phyloP scores from a whole-genome alignment of 1,284 basidiomycete species.

The Calocybe gambosa region DNA sequence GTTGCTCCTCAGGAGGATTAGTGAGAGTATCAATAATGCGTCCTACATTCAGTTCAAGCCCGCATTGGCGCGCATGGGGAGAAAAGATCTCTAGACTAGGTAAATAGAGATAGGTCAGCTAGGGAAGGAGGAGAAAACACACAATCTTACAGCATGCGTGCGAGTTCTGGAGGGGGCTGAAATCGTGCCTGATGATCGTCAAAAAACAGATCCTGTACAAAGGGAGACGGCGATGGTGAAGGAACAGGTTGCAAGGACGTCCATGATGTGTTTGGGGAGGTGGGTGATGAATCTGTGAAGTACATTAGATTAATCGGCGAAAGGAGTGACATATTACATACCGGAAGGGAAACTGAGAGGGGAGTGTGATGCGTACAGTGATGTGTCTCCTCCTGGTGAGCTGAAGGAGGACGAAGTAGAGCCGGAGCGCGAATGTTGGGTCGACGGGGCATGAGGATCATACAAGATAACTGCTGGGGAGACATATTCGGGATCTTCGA shows the following conservation, averaged over 20 bases:
- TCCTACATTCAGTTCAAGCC: conserved; percentile 60
- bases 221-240: conserved; percentile 42
- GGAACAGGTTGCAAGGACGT: conserved; percentile 22
- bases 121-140: conserved; percentile 8
- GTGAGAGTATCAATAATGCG: conserved; percentile 54
- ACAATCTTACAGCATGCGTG: conserved; percentile 55
- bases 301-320: conserved; percentile 4
- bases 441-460: conserved; percentile 38
- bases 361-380: conserved; percentile 54
- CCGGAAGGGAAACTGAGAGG: conserved; percentile 48
- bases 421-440: conserved; percentile 40
- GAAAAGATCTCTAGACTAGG: conserved; percentile 64
- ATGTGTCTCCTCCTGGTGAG: conserved; percentile 51
- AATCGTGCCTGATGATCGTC: conserved; percentile 45
- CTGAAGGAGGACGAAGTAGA: conserved; percentile 60
- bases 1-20: conserved; percentile 47
- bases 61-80: conserved; percentile 69
- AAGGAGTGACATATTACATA: conserved; percentile 21
- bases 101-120: conserved; percentile 12
- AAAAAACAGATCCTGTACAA: conserved; percentile 39
- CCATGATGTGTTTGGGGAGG: conserved; percentile 32
- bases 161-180: conserved; percentile 54
- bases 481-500: conserved; percentile 54
- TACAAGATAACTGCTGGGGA: conserved; percentile 45
- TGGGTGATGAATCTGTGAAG: conserved; percentile 24